Evolutionary conservation across 192 early-diverging fungal species (phyloP), one percentile per base, ranked within the genome.

Genomic region (Coemansia sp.): DNA sequence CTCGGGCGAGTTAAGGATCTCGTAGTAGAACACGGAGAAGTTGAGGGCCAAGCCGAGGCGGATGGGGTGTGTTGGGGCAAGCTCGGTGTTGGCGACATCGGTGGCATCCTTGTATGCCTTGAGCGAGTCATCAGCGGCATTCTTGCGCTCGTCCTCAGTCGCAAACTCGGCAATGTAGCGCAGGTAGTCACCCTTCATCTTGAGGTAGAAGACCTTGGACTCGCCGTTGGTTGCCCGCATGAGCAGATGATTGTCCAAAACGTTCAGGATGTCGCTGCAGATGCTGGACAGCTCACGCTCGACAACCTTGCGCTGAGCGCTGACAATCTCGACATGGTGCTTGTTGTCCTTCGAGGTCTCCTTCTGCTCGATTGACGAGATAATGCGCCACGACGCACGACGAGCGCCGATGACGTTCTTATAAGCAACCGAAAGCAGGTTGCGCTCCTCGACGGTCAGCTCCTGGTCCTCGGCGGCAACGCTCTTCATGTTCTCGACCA

Each of bases 111-210:
- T 91, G 87, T 98, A 98, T 22, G 96, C 90, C 64, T 91, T 85
- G 82, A 93, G 87, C 52, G 96, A 91, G 46, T 86, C 75, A 43
- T 86, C 82, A 44, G 93, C 86, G 51, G 94, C 88, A 23, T 83
- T 85, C 78, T 90, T 86, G 64, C 93, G 86, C 72, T 86, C 83
- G 65, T 94, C 91, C 57, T 84, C 91, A 33, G 87, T 85, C 64
- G 90, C 85, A 78, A 98, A 98, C 82, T 98, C 96, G 69, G 96
- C 96, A 30, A 98, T 87, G 82, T 98, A 98, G 76, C 96, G 90
- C 86, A 93, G 89, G 86, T 98, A 98, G 80, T 98, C 96, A 58
- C 95, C 96, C 91, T 95, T 95, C 96, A 99, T 97, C 88, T 98
- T 98, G 88, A 90, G 95, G 87, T 96, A 99, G 84, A 99, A 99